A percentile compares a stretch with the other conserved stretches of the same genome.
Conservation (phyloP, 1,139 yeast species). For the Waltiozyma sp. region DNA sequence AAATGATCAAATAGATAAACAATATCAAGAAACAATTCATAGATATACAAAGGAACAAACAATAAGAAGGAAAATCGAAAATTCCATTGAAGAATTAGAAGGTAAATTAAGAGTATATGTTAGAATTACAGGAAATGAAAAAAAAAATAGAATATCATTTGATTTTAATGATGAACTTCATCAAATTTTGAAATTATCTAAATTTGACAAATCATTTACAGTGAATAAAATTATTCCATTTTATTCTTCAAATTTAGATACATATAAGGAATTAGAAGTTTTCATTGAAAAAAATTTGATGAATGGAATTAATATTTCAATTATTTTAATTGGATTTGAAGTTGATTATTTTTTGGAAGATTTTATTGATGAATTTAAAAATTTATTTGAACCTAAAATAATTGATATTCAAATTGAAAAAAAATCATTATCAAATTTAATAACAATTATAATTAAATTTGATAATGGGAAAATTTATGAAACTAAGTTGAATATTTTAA, state of each 20-base stretch:
- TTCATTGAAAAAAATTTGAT: conserved; percentile 10
- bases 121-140: conserved; percentile 7
- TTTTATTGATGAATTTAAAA: background rate
- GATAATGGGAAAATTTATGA: too few species aligned
- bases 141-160: background rate
- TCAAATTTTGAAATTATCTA: conserved; percentile 4
- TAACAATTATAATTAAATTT: too few species aligned
- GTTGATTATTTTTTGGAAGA: background rate
- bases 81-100: conserved; percentile 39
- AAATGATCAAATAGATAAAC: conserved; percentile 1
- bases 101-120: conserved; percentile 29
- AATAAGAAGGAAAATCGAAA: conserved; percentile 34
- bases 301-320: conserved; percentile 13
- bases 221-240: background rate
- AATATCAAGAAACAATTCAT: conserved; percentile 4
- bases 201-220: conserved; percentile 9
- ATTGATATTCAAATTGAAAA: too few species aligned
- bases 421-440: too few species aligned
- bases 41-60: conserved; percentile 22
- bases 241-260: conserved; percentile 1
- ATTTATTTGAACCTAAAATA: background rate
- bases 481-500: too few species aligned
- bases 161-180: conserved; percentile 4
- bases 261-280: conserved; percentile 7
- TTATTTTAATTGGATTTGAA: conserved; percentile 1